Conservation (phyloP, 2,329 filamentous ascomycete species). For the Aaosphaeria arxii region DNA sequence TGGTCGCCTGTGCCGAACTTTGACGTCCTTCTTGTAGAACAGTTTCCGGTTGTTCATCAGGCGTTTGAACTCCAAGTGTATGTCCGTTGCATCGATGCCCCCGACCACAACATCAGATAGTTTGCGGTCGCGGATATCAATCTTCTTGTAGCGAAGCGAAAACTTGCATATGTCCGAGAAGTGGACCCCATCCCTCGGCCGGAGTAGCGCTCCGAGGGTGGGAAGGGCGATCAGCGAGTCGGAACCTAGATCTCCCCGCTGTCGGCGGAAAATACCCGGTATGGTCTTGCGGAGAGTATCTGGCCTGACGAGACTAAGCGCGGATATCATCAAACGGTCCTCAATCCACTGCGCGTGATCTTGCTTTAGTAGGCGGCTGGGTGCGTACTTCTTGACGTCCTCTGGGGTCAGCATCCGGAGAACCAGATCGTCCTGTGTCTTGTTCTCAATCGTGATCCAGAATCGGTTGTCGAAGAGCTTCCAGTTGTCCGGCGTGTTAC, state of each 20-base stretch:
- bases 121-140: too few species aligned
- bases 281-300: neutral
- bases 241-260: neutral
- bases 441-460: constrained; percentile 51
- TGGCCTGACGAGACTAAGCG: neutral
- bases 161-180: too few species aligned
- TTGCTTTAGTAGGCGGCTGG: neutral
- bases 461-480: constrained; percentile 53
- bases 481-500: constrained; percentile 18
- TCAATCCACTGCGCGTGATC: too few species aligned
- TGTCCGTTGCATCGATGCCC: too few species aligned
- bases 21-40: too few species aligned
- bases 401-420: constrained; percentile 30
- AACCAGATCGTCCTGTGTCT: constrained; percentile 23
- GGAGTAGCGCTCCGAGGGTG: neutral
- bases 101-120: too few species aligned
- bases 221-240: neutral
- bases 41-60: too few species aligned
- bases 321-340: too few species aligned
- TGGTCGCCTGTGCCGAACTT: too few species aligned
- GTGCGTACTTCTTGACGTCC: neutral
- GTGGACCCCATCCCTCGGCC: too few species aligned
- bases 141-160: too few species aligned
- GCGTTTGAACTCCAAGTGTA: too few species aligned
- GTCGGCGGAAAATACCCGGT: neutral